phyloP scores from a whole-genome alignment of 129 eudicot species.

The Pulicaria dysenterica region DNA sequence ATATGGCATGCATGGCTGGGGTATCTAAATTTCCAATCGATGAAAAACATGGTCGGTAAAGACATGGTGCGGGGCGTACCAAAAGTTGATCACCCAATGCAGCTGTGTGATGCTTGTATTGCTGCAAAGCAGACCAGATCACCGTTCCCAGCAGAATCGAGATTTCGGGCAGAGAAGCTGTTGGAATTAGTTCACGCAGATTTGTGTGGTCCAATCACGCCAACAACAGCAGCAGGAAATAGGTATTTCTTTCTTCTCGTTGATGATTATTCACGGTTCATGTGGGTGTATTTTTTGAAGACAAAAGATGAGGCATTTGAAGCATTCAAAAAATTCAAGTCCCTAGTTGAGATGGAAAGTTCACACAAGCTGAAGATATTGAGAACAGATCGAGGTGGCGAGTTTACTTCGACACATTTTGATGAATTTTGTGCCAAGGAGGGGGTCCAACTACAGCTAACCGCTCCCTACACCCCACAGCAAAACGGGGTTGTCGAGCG shows the following conservation, averaged over 20 bases:
- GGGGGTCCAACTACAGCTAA: background rate
- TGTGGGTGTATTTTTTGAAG: background rate
- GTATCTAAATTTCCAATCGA: too few species aligned
- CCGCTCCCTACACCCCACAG: background rate
- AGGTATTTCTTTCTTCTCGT: background rate
- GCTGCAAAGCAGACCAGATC: too few species aligned
- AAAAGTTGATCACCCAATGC: too few species aligned
- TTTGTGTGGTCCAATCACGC: background rate
- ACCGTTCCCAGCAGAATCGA: too few species aligned
- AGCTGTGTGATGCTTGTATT: too few species aligned
- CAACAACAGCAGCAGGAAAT: background rate
- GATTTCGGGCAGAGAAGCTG: too few species aligned
- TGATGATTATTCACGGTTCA: background rate
- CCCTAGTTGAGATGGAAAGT: background rate
- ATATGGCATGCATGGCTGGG: too few species aligned
- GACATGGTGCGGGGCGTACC: too few species aligned
- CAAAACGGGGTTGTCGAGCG: background rate
- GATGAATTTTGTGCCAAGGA: background rate
- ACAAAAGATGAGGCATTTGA: background rate
- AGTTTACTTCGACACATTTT: background rate
- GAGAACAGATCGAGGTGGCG: background rate
- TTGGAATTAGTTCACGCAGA: too few species aligned
- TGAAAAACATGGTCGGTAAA: too few species aligned
- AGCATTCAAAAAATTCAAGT: background rate
- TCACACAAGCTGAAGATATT: background rate